phyloP scores from a whole-genome alignment of 148 eudicot species.

The Bassia scoparia region DNA sequence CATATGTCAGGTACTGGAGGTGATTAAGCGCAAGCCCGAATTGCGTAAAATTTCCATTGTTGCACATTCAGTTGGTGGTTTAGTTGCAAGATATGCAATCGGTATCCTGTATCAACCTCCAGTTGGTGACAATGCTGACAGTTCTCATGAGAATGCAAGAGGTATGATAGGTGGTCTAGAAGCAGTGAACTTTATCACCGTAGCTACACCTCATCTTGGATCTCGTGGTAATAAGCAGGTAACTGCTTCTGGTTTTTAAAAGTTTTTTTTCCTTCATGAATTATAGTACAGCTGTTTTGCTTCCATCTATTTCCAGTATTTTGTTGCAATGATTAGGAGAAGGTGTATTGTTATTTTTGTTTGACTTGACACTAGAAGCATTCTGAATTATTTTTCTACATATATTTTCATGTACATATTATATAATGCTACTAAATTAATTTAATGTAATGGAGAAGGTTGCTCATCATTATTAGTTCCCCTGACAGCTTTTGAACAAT shows the following conservation, averaged over 20 bases:
- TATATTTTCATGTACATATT: neutral
- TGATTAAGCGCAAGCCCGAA: constrained; percentile 54
- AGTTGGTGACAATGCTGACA: constrained; percentile 21
- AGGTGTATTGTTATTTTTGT: neutral
- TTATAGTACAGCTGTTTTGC: neutral
- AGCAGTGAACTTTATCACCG: constrained; percentile 81
- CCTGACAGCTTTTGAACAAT: neutral
- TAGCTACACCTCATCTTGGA: constrained; percentile 99
- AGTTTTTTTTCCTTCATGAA: neutral
- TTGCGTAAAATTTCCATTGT: constrained; percentile 81
- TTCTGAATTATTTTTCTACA: neutral
- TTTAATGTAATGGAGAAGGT: neutral
- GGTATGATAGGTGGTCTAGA: constrained; percentile 81
- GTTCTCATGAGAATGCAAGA: constrained; percentile 36
- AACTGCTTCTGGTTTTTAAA: constrained; percentile 4
- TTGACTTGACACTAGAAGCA: neutral
- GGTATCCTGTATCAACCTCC: constrained; percentile 64
- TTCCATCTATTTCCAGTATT: neutral
- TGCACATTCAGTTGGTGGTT: constrained; percentile 94
- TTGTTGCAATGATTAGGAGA: neutral
- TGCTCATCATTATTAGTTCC: neutral
- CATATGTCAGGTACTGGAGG: constrained; percentile 67
- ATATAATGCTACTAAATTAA: neutral
- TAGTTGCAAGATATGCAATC: constrained; percentile 92
- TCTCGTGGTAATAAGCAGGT: constrained; percentile 96